These are phyloP conservation scores for Salvia sclarea DNA, from an alignment of 305 asterid genomes.

Conservation along the genomic window DNA sequence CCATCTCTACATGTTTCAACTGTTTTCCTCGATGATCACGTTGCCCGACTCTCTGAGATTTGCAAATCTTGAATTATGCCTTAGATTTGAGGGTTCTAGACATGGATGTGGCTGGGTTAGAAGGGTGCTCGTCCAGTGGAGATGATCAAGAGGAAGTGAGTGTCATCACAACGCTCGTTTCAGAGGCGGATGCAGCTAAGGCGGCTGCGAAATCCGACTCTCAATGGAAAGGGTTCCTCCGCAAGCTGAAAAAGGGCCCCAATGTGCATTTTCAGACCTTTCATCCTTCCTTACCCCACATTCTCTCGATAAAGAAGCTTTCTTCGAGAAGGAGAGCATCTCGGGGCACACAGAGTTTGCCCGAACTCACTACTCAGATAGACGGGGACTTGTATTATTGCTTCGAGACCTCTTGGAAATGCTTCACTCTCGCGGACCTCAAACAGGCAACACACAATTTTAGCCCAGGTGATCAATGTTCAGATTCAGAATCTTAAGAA, in stretches of 20 bases:
- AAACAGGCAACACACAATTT: slow-evolving; percentile 68
- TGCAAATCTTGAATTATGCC: slow-evolving; percentile 24
- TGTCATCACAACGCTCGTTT: slow-evolving; percentile 20
- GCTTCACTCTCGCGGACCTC: slow-evolving; percentile 75
- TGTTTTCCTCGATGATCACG: slow-evolving; percentile 9
- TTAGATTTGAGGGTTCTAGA: slow-evolving; percentile 36
- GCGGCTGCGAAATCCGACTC: slow-evolving; percentile 40
- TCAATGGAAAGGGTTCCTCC: slow-evolving; percentile 83
- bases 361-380: slow-evolving; percentile 56
- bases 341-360: slow-evolving; percentile 56
- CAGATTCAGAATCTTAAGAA: neutral
- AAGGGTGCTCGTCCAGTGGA: slow-evolving; percentile 32
- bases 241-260: slow-evolving; percentile 64
- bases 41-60: slow-evolving; percentile 6
- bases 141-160: slow-evolving; percentile 34
- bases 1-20: neutral
- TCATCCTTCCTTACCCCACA: slow-evolving; percentile 76
- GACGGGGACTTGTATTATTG: slow-evolving; percentile 65
- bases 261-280: slow-evolving; percentile 52
- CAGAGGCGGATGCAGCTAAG: slow-evolving; percentile 30
- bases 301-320: slow-evolving; percentile 73
- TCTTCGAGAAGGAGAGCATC: slow-evolving; percentile 58
- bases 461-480: slow-evolving; percentile 35
- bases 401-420: slow-evolving; percentile 84
- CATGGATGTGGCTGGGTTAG: slow-evolving; percentile 28